A percentile compares a stretch with the other conserved stretches of the same genome.
Evolutionary conservation across 2,329 filamentous ascomycete species (phyloP).

Genomic region (Scopulariopsis brevicaulis): DNA sequence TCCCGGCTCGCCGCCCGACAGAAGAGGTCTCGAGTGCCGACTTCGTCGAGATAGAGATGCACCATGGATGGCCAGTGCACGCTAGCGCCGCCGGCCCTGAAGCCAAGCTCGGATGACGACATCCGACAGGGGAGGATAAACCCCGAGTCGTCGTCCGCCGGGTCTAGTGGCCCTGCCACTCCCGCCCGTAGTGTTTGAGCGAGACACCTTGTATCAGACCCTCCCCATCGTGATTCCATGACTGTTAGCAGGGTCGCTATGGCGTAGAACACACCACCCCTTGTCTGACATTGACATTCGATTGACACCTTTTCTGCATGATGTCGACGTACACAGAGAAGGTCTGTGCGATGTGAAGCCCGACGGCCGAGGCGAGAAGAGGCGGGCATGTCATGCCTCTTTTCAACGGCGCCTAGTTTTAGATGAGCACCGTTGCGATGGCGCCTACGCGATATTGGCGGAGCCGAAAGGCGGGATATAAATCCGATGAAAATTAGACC

Average conservation of each 20-base stretch:
- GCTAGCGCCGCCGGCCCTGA: background rate
- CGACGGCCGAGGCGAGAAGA: background rate
- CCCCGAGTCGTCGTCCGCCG: background rate
- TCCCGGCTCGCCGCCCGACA: too few relatives aligned
- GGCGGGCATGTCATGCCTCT: background rate
- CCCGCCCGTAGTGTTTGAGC: background rate
- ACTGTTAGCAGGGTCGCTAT: background rate
- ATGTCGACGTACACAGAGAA: background rate
- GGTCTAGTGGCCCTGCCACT: background rate
- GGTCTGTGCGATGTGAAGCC: background rate
- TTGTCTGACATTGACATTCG: background rate
- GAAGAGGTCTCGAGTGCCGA: too few relatives aligned
- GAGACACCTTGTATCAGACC: background rate
- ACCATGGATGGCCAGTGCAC: background rate
- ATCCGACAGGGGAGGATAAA: background rate
- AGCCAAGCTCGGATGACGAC: background rate
- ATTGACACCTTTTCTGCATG: background rate
- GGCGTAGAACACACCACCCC: background rate
- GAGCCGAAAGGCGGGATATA: too few relatives aligned
- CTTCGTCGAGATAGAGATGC: too few relatives aligned
- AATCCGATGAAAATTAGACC: too few relatives aligned
- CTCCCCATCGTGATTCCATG: background rate
- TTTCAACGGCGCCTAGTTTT: background rate
- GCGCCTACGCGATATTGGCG: too few relatives aligned
- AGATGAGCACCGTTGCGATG: too few relatives aligned